Conservation (phyloP, 139 green algal genomes). For the Chlorella ohadii region DNA sequence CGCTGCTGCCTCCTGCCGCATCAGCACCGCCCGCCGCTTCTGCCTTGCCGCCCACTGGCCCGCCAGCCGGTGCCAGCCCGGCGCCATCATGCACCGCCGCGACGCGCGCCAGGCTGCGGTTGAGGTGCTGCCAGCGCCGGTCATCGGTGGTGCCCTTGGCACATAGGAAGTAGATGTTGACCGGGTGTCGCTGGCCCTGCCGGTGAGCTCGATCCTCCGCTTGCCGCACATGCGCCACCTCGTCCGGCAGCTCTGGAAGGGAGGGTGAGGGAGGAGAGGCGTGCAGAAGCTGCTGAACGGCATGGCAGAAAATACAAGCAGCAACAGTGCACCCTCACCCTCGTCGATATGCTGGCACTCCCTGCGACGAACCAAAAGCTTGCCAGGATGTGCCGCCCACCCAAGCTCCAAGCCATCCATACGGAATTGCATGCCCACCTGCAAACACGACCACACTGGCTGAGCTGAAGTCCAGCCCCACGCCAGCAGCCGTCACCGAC, state of each 20-base stretch:
- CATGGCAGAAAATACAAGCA: no score
- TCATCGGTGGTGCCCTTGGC: slow-evolving; percentile 83
- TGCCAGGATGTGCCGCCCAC: no score
- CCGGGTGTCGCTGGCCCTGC: slow-evolving; percentile 69
- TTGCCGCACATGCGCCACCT: slow-evolving; percentile 75
- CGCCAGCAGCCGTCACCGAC: slow-evolving; percentile 89
- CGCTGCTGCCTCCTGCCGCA: neutral
- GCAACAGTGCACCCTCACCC: no score
- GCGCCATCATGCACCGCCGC: slow-evolving; percentile 67
- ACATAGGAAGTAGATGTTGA: slow-evolving; percentile 94
- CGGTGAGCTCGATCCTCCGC: slow-evolving; percentile 92
- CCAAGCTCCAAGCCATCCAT: no score
- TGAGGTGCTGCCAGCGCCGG: slow-evolving; percentile 62
- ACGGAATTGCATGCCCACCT: slow-evolving; percentile 11
- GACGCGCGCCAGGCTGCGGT: slow-evolving; percentile 59
- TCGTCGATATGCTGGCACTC: no score
- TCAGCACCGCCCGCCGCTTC: neutral
- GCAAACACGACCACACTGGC: slow-evolving; percentile 92
- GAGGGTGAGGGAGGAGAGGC: neutral
- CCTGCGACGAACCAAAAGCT: no score
- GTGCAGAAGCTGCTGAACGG: no score
- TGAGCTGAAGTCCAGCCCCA: slow-evolving; percentile 91
- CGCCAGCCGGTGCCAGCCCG: neutral
- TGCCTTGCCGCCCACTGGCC: neutral
- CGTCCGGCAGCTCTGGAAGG: slow-evolving; percentile 53